Conservation (phyloP, 169 alveolate species). For the Plasmodium relictum region DNA sequence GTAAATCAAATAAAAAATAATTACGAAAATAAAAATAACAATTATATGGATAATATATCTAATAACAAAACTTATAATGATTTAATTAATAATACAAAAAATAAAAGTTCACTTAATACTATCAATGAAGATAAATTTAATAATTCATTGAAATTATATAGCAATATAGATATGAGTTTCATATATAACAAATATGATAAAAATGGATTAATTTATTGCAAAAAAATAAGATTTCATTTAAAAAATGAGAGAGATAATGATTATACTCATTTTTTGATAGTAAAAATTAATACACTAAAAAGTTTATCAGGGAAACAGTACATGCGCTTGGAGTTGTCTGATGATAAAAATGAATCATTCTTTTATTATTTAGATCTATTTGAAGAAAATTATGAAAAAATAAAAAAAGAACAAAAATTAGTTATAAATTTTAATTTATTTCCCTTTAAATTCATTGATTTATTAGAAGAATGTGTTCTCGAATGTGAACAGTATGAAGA, state of each 20-base stretch:
- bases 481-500: conserved; percentile 57
- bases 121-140: not conserved
- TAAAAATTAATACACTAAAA: conserved; percentile 53
- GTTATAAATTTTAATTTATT: conserved; percentile 72
- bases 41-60: not conserved
- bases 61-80: not conserved
- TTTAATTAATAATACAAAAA: not conserved
- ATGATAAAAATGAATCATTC: conserved; percentile 55
- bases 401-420: conserved; percentile 57
- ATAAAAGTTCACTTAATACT: not conserved
- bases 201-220: conserved; percentile 64
- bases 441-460: conserved; percentile 72
- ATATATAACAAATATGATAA: conserved; percentile 62
- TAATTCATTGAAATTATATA: conserved; percentile 2
- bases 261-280: conserved; percentile 11
- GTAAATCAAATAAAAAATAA: not conserved
- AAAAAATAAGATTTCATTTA: conserved; percentile 29
- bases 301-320: conserved; percentile 32
- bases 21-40: not conserved
- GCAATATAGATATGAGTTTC: conserved; percentile 52
- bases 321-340: conserved; percentile 60
- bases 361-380: conserved; percentile 66
- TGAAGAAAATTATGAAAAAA: conserved; percentile 73
- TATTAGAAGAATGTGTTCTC: conserved; percentile 59
- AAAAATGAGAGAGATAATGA: conserved; percentile 39